phyloP scores from a whole-genome alignment of 495 filamentous ascomycete genomes.

The Lindgomyces ingoldianus region DNA sequence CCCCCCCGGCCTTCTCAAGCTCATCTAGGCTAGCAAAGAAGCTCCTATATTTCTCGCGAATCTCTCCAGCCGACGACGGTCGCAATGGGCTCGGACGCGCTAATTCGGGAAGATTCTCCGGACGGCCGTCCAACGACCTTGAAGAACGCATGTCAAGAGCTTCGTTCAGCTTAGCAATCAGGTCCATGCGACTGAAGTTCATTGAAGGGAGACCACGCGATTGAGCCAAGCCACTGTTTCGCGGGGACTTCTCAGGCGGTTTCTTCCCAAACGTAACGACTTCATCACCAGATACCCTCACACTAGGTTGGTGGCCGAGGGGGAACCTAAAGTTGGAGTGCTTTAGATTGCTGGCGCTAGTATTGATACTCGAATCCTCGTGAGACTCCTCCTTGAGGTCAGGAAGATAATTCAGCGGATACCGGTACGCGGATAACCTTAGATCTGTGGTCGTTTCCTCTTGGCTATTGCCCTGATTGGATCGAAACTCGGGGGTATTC shows the following conservation, averaged over 20 bases:
- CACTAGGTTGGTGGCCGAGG: constrained; percentile 13
- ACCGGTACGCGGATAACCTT: constrained; percentile 28
- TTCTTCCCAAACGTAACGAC: constrained; percentile 23
- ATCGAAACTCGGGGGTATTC: not conserved
- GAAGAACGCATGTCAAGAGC: constrained; percentile 39
- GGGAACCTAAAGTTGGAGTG: constrained; percentile 37
- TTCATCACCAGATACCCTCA: constrained; percentile 18
- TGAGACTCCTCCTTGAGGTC: constrained; percentile 46
- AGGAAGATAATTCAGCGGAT: constrained; percentile 38
- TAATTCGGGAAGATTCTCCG: constrained; percentile 33
- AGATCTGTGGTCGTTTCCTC: constrained; percentile 33
- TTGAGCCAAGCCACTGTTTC: constrained; percentile 33
- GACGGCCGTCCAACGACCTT: constrained; percentile 35
- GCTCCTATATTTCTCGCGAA: constrained; percentile 44
- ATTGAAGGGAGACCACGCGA: constrained; percentile 43
- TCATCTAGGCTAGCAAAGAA: constrained; percentile 44
- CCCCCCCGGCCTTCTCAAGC: constrained; percentile 17
- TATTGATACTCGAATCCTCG: constrained; percentile 41
- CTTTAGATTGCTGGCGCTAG: constrained; percentile 40
- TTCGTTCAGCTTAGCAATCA: constrained; percentile 44
- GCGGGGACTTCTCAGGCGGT: constrained; percentile 24
- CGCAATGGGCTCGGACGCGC: constrained; percentile 21
- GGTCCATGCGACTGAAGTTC: constrained; percentile 46
- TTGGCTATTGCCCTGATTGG: not conserved
- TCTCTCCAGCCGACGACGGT: constrained; percentile 36